Evolutionary conservation across 345 rosid genomes (phyloP).

Genomic region (Triadica sebifera): DNA sequence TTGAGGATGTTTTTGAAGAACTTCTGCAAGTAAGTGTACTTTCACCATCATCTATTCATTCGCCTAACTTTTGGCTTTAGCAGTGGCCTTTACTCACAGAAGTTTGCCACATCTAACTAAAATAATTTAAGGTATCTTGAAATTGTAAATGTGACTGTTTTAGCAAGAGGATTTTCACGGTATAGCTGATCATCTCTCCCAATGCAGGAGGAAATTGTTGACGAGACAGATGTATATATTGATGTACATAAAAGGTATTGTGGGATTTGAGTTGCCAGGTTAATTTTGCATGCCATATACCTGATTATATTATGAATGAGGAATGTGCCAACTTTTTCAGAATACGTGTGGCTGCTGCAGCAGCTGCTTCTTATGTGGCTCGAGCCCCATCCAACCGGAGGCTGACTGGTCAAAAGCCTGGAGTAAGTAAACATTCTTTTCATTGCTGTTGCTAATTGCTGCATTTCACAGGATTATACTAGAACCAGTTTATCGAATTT

Average conservation of each 20-base stretch:
- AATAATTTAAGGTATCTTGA: not conserved
- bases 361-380: slow-evolving; percentile 54
- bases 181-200: slow-evolving; percentile 5
- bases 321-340: slow-evolving; percentile 31
- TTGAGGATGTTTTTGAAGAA: slow-evolving; percentile 35
- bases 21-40: slow-evolving; percentile 26
- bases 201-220: slow-evolving; percentile 74
- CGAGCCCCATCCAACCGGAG: slow-evolving; percentile 47
- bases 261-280: not conserved
- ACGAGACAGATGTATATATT: slow-evolving; percentile 69
- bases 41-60: slow-evolving; percentile 11
- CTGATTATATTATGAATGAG: not conserved
- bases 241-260: slow-evolving; percentile 78
- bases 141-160: not conserved
- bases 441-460: not conserved
- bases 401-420: slow-evolving; percentile 33
- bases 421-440: slow-evolving; percentile 30
- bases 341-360: slow-evolving; percentile 69
- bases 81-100: not conserved
- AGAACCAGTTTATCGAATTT: not conserved
- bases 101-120: slow-evolving; percentile 9
- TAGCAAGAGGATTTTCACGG: slow-evolving; percentile 10
- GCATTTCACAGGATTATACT: not conserved
- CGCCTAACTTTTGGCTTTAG: not conserved
- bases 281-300: not conserved